Conservation (phyloP, 305 asterid genomes). For the Fraxinus velutina region DNA sequence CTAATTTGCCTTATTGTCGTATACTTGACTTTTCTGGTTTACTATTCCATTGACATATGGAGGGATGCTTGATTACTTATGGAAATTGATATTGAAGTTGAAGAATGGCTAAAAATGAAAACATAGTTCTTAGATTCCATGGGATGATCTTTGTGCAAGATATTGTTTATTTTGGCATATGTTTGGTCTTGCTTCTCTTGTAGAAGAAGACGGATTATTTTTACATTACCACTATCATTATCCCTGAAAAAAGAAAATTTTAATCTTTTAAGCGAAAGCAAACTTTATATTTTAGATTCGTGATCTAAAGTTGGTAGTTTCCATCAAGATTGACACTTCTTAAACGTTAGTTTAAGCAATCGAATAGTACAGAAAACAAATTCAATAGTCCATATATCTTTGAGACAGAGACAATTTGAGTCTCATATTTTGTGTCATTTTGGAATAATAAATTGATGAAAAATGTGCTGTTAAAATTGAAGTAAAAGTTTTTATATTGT, state of each 20-base stretch:
- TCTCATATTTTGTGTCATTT: too few relatives aligned
- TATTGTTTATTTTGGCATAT: neutral
- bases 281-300: neutral
- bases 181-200: neutral
- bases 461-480: neutral
- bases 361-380: neutral
- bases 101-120: neutral
- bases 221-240: neutral
- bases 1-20: slow-evolving; percentile 21
- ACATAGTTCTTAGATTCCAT: neutral
- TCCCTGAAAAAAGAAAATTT: neutral
- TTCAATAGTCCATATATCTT: neutral
- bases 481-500: too few relatives aligned
- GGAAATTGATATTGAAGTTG: neutral
- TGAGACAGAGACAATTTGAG: neutral
- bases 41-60: neutral
- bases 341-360: neutral
- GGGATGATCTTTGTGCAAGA: neutral
- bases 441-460: neutral
- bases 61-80: neutral
- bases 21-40: neutral
- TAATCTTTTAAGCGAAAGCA: neutral
- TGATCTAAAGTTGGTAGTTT: neutral
- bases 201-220: neutral
- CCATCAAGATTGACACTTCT: neutral